phyloP scores from a whole-genome alignment of 805 yeast genomes.

The Saccharomycodes ludwigii region DNA sequence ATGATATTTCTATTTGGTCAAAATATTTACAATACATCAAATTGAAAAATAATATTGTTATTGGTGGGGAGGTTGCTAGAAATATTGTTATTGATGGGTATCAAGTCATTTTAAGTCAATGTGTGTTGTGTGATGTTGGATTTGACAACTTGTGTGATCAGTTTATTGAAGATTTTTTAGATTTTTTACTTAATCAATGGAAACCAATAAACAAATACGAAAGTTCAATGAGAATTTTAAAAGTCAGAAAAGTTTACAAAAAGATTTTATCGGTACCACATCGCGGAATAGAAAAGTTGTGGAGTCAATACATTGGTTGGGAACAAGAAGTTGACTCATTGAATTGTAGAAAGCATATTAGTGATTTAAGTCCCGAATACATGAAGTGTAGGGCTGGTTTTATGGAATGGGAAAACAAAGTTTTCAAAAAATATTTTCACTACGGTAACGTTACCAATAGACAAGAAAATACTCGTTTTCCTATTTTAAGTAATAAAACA shows the following conservation, averaged over 20 bases:
- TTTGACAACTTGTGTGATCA: no score
- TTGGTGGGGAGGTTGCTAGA: constrained; percentile 75
- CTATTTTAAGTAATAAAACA: no score
- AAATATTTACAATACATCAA: constrained; percentile 71
- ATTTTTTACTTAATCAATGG: constrained; percentile 66
- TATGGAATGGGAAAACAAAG: constrained; percentile 41
- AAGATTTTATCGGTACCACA: constrained; percentile 67
- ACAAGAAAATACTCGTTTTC: no score
- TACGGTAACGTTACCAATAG: no score
- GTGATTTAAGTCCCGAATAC: constrained; percentile 71
- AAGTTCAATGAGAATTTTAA: constrained; percentile 66
- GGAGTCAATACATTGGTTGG: constrained; percentile 75
- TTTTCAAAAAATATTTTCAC: constrained; percentile 21
- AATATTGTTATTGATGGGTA: constrained; percentile 67
- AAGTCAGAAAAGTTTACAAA: constrained; percentile 61
- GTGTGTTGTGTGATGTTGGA: constrained; percentile 60
- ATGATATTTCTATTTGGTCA: constrained; percentile 60
- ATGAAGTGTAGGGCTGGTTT: constrained; percentile 77
- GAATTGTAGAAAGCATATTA: constrained; percentile 74
- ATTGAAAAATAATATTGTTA: constrained; percentile 49
- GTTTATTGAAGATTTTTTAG: constrained; percentile 80
- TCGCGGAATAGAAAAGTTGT: constrained; percentile 56
- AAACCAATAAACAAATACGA: constrained; percentile 75
- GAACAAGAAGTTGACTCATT: constrained; percentile 65
- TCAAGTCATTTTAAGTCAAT: constrained; percentile 65